These are phyloP conservation scores for Tulasnella sp. DNA, from an alignment of 768 basidiomycete genomes.

Conservation along the genomic window DNA sequence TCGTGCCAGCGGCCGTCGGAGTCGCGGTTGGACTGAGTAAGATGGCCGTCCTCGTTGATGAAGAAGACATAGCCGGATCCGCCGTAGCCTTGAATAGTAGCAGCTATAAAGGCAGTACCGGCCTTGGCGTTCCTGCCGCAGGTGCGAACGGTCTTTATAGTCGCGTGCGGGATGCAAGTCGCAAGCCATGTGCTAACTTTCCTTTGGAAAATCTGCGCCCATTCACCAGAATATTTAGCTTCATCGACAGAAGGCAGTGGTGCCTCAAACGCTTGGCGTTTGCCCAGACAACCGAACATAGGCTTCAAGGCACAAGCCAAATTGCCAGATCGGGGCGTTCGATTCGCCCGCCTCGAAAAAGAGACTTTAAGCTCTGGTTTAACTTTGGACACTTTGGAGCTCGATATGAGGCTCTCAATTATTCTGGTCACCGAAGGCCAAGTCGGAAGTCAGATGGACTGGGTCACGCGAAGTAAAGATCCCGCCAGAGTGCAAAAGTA, in stretches of 20 bases:
- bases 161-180: not conserved
- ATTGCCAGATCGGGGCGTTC: not conserved
- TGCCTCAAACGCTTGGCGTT: not conserved
- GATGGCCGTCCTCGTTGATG: no score
- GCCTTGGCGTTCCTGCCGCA: slow-evolving; percentile 11
- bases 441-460: not conserved
- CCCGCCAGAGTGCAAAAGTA: no score
- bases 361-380: not conserved
- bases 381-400: not conserved
- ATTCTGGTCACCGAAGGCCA: not conserved
- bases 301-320: not conserved
- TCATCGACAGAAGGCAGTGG: not conserved
- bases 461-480: no score
- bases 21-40: no score
- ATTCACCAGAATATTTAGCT: not conserved
- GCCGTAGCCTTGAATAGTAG: no score
- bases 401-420: not conserved
- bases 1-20: no score
- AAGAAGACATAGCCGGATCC: no score
- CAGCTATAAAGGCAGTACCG: no score
- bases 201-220: not conserved
- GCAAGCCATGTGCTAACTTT: not conserved
- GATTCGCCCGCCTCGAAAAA: not conserved
- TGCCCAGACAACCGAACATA: not conserved
- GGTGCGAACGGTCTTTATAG: not conserved